Evolutionary conservation across 2,329 filamentous ascomycete species (phyloP).

Genomic region (Chaetomium sp.): DNA sequence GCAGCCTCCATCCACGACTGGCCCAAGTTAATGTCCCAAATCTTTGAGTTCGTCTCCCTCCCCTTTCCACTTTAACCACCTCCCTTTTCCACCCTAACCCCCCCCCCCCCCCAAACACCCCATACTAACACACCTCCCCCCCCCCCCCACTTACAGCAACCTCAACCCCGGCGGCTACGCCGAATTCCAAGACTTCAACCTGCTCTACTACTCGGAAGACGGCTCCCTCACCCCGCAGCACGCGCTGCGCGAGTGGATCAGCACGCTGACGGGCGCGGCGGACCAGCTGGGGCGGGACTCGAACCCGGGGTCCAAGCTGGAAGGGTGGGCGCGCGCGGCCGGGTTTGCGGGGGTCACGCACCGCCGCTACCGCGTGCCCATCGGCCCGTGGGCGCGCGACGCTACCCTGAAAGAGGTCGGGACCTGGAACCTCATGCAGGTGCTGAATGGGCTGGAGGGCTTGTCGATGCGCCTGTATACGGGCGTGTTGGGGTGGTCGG

Average conservation of each 20-base stretch:
- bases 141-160: conserved; percentile 33
- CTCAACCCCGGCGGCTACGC: conserved; percentile 43
- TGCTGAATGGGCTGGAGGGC: conserved; percentile 35
- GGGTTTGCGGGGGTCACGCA: conserved; percentile 27
- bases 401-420: conserved; percentile 35
- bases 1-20: conserved; percentile 41
- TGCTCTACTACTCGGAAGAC: conserved; percentile 38
- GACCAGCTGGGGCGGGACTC: conserved; percentile 33
- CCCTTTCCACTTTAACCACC: too few relatives aligned
- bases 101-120: neutral
- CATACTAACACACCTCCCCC: neutral
- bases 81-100: neutral
- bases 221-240: conserved; percentile 32
- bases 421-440: conserved; percentile 29
- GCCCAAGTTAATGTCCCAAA: conserved; percentile 34
- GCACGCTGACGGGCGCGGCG: conserved; percentile 31
- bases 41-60: conserved; percentile 32
- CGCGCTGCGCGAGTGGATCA: conserved; percentile 30
- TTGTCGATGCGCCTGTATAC: conserved; percentile 37
- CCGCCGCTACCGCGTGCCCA: conserved; percentile 25
- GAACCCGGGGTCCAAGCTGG: conserved; percentile 34
- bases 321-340: conserved; percentile 37
- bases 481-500: conserved; percentile 35
- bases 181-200: conserved; percentile 40
- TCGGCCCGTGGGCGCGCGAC: conserved; percentile 40